phyloP scores from a whole-genome alignment of 805 yeast species.

The Blastobotrys terrestris region DNA sequence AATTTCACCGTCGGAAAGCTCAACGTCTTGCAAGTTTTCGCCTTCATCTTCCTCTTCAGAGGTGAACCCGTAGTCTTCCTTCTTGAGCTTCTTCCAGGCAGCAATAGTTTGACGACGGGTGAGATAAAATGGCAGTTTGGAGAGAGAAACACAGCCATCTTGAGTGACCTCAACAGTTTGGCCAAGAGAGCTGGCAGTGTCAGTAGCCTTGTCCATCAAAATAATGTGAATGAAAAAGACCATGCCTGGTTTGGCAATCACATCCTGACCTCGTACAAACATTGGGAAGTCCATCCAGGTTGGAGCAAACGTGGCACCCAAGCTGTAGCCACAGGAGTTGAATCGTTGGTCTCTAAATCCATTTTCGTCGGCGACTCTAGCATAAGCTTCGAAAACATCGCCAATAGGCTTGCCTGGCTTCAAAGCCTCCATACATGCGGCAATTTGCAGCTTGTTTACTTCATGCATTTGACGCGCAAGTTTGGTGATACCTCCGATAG shows the following conservation, averaged over 20 bases:
- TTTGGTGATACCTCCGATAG: slow-evolving; percentile 10
- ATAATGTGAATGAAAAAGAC: slow-evolving; percentile 10
- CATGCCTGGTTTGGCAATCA: slow-evolving; percentile 10
- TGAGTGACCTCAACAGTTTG: slow-evolving; percentile 11
- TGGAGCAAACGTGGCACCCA: slow-evolving; percentile 11
- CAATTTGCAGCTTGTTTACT: slow-evolving; percentile 8
- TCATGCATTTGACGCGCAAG: slow-evolving; percentile 10
- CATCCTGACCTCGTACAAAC: slow-evolving; percentile 11
- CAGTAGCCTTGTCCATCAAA: slow-evolving; percentile 10
- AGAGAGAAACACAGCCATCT: slow-evolving; percentile 7
- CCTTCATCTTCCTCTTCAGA: slow-evolving; percentile 11
- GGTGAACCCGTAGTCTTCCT: slow-evolving; percentile 9
- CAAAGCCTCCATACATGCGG: slow-evolving; percentile 8
- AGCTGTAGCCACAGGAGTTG: slow-evolving; percentile 10
- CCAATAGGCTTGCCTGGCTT: slow-evolving; percentile 7
- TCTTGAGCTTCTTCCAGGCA: slow-evolving; percentile 10
- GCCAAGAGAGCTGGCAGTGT: slow-evolving; percentile 10
- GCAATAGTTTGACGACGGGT: slow-evolving; percentile 8
- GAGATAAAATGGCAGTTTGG: slow-evolving; percentile 9
- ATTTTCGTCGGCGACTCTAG: slow-evolving; percentile 8
- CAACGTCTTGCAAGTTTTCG: slow-evolving; percentile 8
- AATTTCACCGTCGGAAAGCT: slow-evolving; percentile 9
- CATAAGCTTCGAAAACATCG: slow-evolving; percentile 11
- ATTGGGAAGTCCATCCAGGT: slow-evolving; percentile 13
- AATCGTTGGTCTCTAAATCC: slow-evolving; percentile 10